These are phyloP conservation scores for Mycena galopus DNA, from an alignment of 768 basidiomycete genomes.

Conservation along the genomic window DNA sequence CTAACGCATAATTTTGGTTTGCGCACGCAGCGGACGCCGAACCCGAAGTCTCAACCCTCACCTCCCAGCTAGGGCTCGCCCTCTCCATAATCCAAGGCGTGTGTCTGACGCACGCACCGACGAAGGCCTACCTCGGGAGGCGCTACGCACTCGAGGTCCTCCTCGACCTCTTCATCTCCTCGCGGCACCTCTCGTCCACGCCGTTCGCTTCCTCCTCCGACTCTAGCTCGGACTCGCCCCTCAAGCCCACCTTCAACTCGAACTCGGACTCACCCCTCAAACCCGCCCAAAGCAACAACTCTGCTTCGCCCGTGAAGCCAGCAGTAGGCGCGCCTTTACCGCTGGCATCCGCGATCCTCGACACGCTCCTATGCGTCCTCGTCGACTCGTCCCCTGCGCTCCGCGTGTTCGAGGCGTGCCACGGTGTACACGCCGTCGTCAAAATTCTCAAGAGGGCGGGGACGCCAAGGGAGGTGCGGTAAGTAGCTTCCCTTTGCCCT, in stretches of 20 bases:
- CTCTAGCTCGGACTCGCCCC: too few species aligned
- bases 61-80: conserved; percentile 67
- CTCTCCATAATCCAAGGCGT: conserved; percentile 85
- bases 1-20: conserved; percentile 6
- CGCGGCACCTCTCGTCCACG: conserved; percentile 68
- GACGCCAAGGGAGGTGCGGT: conserved; percentile 92
- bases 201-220: too few species aligned
- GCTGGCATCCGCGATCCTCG: conserved; percentile 82
- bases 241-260: too few species aligned
- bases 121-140: conserved; percentile 79
- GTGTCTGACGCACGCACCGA: conserved; percentile 73
- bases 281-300: conserved; percentile 42
- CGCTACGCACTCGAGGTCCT: conserved; percentile 78
- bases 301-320: conserved; percentile 31
- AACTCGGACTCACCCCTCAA: too few species aligned
- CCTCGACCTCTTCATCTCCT: conserved; percentile 76
- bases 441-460: conserved; percentile 88
- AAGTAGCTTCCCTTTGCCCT: conserved; percentile 40
- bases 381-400: conserved; percentile 86
- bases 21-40: conserved; percentile 56
- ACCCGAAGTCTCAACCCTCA: conserved; percentile 61
- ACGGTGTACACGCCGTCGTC: conserved; percentile 87
- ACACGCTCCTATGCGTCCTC: conserved; percentile 89
- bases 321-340: conserved; percentile 46
- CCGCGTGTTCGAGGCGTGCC: conserved; percentile 81